phyloP scores from a whole-genome alignment of 2,329 filamentous ascomycete species.

The Chrysoporthe austroafricana region DNA sequence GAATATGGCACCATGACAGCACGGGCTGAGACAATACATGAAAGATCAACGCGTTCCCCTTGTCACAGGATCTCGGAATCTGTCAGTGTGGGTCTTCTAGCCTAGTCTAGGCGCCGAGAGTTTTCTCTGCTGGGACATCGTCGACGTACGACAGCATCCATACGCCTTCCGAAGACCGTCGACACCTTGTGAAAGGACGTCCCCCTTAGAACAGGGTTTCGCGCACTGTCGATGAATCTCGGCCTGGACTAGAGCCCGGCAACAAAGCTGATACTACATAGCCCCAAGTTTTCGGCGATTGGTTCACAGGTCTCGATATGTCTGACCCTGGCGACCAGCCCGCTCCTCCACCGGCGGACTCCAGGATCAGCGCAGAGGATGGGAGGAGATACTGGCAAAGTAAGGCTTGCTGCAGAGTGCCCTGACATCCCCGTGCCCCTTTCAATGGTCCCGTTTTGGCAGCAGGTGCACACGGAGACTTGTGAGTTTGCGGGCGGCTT shows the following conservation, averaged over 20 bases:
- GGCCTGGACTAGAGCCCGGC: not conserved
- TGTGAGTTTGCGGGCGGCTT: not conserved
- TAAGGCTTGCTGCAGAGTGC: conserved; percentile 5
- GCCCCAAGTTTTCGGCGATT: not conserved
- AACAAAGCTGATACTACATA: no score
- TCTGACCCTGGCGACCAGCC: not conserved
- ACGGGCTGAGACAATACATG: not conserved
- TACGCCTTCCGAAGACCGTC: no score
- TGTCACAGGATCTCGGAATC: not conserved
- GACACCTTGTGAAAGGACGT: no score
- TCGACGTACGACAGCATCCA: no score
- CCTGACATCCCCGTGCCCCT: no score
- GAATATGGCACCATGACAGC: not conserved
- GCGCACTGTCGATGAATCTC: not conserved
- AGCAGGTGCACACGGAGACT: not conserved
- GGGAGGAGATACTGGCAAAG: conserved; percentile 53
- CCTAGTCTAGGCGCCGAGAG: no score
- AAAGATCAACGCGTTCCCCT: not conserved
- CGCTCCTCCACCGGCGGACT: conserved; percentile 35
- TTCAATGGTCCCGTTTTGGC: no score
- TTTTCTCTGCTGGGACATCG: no score
- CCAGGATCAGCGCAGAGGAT: conserved; percentile 40
- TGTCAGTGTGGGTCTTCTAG: not conserved
- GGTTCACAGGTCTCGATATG: not conserved
- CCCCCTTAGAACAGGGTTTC: not conserved